Evolutionary conservation across 805 yeast species (phyloP).

Genomic region (Ogataea populi-albae): DNA sequence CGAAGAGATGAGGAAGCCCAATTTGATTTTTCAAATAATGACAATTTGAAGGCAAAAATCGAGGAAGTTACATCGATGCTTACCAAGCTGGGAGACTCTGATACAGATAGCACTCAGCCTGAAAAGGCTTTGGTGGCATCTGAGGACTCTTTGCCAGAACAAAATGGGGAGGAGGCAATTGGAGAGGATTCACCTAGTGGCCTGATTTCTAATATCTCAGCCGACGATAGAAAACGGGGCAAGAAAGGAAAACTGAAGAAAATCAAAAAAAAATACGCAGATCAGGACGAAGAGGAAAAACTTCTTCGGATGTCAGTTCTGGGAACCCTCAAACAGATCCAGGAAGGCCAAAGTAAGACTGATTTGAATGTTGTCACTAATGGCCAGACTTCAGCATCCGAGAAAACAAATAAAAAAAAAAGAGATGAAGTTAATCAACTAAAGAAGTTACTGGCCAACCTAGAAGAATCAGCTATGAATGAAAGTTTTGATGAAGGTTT

Average conservation of each 20-base stretch:
- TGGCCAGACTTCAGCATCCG: conserved; percentile 9
- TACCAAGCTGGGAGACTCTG: conserved; percentile 22
- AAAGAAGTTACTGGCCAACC: conserved; percentile 30
- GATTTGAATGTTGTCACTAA: conserved; percentile 5
- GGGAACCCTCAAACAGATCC: conserved; percentile 72
- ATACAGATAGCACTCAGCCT: conserved; percentile 9
- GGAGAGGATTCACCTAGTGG: conserved; percentile 8
- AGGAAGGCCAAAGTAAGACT: conserved; percentile 19
- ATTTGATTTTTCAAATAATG: conserved; percentile 28
- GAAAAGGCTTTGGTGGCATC: conserved; percentile 7
- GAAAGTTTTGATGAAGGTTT: conserved; percentile 19
- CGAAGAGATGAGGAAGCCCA: conserved; percentile 29
- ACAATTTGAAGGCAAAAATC: conserved; percentile 22
- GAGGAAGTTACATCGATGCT: conserved; percentile 32
- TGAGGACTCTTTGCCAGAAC: conserved; percentile 7
- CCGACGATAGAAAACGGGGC: conserved; percentile 59
- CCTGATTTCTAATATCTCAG: conserved; percentile 27
- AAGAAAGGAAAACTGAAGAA: conserved; percentile 82
- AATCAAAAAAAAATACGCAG: conserved; percentile 77
- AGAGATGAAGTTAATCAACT: conserved; percentile 32
- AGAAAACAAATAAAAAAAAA: conserved; percentile 23
- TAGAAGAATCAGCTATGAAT: conserved; percentile 17
- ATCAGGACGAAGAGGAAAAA: conserved; percentile 90
- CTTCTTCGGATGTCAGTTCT: conserved; percentile 69
- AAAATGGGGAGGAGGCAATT: conserved; percentile 2